phyloP scores from a whole-genome alignment of 2,329 filamentous ascomycete genomes.

The Paraphaeosphaeria minitans region DNA sequence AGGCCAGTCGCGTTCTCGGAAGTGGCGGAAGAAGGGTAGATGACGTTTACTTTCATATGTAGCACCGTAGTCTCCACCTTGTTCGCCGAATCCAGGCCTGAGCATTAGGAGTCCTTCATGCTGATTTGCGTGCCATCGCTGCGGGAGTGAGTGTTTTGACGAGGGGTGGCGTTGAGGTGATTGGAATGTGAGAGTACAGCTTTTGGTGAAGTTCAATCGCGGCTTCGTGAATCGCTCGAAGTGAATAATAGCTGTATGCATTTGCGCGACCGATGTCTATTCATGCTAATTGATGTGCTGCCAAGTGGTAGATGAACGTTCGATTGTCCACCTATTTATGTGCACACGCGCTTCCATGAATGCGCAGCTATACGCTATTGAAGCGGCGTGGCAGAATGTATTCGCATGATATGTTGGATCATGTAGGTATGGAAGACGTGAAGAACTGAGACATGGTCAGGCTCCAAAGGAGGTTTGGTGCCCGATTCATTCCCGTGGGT shows the following conservation, averaged over 20 bases:
- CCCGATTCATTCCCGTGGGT: not conserved
- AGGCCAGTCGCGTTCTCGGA: conserved; percentile 13
- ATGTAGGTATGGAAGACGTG: not conserved
- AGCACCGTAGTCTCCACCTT: conserved; percentile 8
- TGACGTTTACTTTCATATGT: conserved; percentile 3
- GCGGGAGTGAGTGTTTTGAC: too few species aligned
- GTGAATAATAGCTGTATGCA: not conserved
- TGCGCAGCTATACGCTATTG: not conserved
- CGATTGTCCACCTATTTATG: not conserved
- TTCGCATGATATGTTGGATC: not conserved
- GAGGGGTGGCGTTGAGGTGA: too few species aligned
- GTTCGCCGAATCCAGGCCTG: conserved; percentile 9
- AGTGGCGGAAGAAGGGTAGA: conserved; percentile 12
- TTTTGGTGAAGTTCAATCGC: too few species aligned
- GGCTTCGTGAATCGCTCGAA: too few species aligned
- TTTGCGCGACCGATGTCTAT: not conserved
- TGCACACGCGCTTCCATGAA: not conserved
- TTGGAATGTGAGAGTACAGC: too few species aligned
- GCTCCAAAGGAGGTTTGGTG: not conserved
- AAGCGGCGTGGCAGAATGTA: not conserved
- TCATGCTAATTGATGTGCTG: not conserved
- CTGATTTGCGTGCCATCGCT: too few species aligned
- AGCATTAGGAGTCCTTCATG: conserved; percentile 17
- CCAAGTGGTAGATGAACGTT: not conserved
- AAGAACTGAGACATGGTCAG: not conserved